These are phyloP conservation scores for Eimeria praecox DNA, from an alignment of 169 alveolate species.

Conservation along the genomic window DNA sequence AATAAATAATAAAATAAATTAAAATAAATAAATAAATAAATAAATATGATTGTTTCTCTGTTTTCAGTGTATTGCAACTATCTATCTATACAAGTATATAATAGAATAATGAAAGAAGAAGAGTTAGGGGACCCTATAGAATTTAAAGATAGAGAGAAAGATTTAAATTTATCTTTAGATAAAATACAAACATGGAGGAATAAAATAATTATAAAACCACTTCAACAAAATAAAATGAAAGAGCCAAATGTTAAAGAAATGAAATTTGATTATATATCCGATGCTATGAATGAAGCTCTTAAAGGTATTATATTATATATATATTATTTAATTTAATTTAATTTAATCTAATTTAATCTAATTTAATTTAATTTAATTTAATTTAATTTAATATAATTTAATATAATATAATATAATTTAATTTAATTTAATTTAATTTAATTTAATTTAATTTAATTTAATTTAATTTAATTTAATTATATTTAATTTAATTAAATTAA, in stretches of 20 bases:
- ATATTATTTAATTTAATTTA: too few relatives aligned
- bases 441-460: too few relatives aligned
- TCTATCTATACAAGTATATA: background rate
- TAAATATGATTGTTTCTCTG: background rate
- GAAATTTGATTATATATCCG: background rate
- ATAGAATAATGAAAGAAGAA: background rate
- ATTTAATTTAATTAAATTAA: too few relatives aligned
- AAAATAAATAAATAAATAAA: too few relatives aligned
- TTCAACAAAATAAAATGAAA: background rate
- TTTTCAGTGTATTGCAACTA: background rate
- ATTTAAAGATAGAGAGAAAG: background rate
- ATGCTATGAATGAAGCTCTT: background rate
- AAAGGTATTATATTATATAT: background rate
- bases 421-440: too few relatives aligned
- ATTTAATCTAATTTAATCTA: background rate
- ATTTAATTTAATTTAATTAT: too few relatives aligned
- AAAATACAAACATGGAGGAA: background rate
- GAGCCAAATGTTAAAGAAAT: background rate
- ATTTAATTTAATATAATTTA: too few relatives aligned
- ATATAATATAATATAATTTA: too few relatives aligned
- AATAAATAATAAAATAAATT: too few relatives aligned
- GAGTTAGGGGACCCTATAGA: background rate
- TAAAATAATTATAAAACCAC: background rate
- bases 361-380: too few relatives aligned
- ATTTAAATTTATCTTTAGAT: background rate